Base-by-base conservation (phyloP, 768 basidiomycete species). In the Podaxis rugospora region DNA sequence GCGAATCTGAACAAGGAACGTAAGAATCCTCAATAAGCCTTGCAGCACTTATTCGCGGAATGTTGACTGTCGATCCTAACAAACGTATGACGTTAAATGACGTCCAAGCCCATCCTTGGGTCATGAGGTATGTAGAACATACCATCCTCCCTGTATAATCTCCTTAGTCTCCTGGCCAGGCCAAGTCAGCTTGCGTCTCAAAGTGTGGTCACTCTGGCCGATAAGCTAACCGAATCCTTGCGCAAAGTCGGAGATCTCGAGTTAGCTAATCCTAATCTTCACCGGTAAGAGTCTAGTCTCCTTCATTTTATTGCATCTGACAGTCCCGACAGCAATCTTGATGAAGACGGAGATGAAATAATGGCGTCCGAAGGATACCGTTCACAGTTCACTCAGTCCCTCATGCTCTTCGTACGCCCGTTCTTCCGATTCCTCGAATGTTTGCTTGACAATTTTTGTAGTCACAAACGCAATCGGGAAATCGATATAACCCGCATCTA, bases 381-480 rank as follows among this genome's bases (percentile, higher is more conserved):
- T 44, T 85, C 89, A 0, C 90, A 92, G 66, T 95, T 95, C 71
- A 91, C 91, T 0, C 89, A 91, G 66, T 78, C 85, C 0, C 78
- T 95, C 16, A 82, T 91, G 76, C 81, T 94, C 55, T 94, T 93
- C 76, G 92, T 93, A 66, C 60, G 89, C 27, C 5, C 27, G 27
- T 28, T 80, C n/a, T 39, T 28, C 39, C 11, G 23, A 16, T 18
- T 47, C n/a, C 23, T 49, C 35, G 1, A 1, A 42, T 4, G 52
- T 25, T 25, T 39, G 56, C 40, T 28, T 32, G n/a, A 25, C 21
- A n/a, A 53, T 25, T 46, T 13, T 25, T 3, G 0, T 66, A 95
- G 93, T 90, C 92, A 0, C 90, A 95, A 80, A 93, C 92, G 0
- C 90, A 92, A 75, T 74, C 76, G 1, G 92, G 92, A 3, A 78